Base-by-base conservation (phyloP, 768 basidiomycete species). In the Lactarius tabidus region DNA sequence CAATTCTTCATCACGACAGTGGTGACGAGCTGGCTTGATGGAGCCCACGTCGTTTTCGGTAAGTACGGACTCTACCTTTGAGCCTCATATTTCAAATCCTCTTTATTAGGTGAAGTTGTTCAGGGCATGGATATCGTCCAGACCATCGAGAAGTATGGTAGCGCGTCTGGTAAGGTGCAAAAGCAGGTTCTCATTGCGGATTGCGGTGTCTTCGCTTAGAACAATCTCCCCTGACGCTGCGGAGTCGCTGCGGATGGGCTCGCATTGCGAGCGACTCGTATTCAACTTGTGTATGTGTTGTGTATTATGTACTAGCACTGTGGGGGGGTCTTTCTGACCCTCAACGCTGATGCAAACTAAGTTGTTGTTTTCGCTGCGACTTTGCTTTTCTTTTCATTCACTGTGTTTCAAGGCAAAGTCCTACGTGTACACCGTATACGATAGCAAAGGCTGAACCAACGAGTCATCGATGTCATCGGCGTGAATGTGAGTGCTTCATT, bases 1-100 rank as follows among this genome's bases (percentile, higher is more conserved):
- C 85, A 83, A 75, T 95, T 95, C 84, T 95, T 96, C 82, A 86
- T 95, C 79, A 93, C 90, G 68, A 95, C 92, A 45, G 87, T 86
- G 62, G 76, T 78, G 39, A 90, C 90, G 3, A 77, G 79, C 41
- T 93, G 90, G 91, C 85, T 95, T 65, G 90, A 95, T 74, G 88
- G 87, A 63, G 83, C 81, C 62, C 88, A 93, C 76, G 89, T 93
- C 76, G 93, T 95, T 56, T 95, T 96, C 72, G 94, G 93, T 85
- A 70, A 54, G 74, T 61, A 15, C 51, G 14, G 33, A 12, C 29
- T 60, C 52, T 20, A 33, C n/a, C 18, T n/a, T 31, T 20, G 20
- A 23, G 14, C 23, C 48, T 17, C 6, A 15, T n/a, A n/a, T 15
- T 23, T 5, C 54, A 9, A 58, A 18, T 43, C 23, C 58, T 18